These are phyloP conservation scores for Dendrostoma leiphaemia DNA, from an alignment of 2,329 filamentous ascomycete genomes.

Conservation along the genomic window DNA sequence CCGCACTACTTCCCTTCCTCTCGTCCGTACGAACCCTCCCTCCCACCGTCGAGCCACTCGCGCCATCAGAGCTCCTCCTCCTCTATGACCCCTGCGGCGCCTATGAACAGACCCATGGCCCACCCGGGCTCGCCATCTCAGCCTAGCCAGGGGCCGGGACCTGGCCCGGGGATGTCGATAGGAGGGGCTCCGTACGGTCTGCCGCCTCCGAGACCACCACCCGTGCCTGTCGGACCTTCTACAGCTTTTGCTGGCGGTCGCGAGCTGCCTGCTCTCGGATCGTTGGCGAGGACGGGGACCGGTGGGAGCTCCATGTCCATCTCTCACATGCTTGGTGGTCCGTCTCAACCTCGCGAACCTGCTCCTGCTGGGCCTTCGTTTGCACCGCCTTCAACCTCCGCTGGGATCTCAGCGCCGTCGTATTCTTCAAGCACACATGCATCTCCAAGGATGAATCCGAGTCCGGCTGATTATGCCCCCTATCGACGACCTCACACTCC, in stretches of 20 bases:
- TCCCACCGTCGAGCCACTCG: constrained; percentile 33
- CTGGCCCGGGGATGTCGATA: constrained; percentile 25
- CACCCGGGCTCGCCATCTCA: constrained; percentile 45
- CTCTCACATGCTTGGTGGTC: constrained; percentile 57
- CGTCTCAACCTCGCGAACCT: constrained; percentile 37
- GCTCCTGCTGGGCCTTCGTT: constrained; percentile 34
- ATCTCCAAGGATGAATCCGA: constrained; percentile 54
- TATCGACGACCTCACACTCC: constrained; percentile 71
- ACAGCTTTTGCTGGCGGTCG: constrained; percentile 48
- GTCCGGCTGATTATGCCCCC: constrained; percentile 57
- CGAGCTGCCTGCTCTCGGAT: constrained; percentile 50
- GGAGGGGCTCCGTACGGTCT: constrained; percentile 38
- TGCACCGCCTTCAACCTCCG: constrained; percentile 36
- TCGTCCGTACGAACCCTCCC: constrained; percentile 31
- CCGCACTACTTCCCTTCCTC: constrained; percentile 39
- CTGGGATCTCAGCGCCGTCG: constrained; percentile 38
- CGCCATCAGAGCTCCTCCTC: constrained; percentile 46
- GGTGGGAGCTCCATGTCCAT: constrained; percentile 59
- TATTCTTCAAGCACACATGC: constrained; percentile 51
- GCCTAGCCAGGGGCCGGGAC: constrained; percentile 27
- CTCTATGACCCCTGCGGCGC: constrained; percentile 37
- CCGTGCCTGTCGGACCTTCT: constrained; percentile 41
- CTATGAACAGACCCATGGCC: constrained; percentile 43
- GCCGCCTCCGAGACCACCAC: constrained; percentile 44
- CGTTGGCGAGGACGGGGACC: constrained; percentile 46